A percentile compares a stretch with the other conserved stretches of the same genome.
These are phyloP conservation scores for Taiozyma sp. DNA, from an alignment of 1,139 yeast genomes.

Conservation along the genomic window DNA sequence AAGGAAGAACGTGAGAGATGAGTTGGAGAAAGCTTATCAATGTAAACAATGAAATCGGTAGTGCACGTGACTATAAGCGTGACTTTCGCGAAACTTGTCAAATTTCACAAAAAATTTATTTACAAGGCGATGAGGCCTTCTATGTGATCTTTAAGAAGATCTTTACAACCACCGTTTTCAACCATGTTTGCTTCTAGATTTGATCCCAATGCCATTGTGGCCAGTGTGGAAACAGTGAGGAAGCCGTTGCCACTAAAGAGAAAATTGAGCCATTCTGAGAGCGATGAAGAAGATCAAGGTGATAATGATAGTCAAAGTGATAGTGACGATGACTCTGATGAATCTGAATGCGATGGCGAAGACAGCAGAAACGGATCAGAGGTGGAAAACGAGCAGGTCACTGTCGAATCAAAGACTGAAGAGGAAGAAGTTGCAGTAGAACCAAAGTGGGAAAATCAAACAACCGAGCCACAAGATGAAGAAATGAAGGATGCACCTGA, in stretches of 20 bases:
- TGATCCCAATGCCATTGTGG: conserved; percentile 41
- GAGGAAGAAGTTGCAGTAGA: not conserved
- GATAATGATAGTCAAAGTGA: conserved; percentile 9
- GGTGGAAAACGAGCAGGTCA: conserved; percentile 6
- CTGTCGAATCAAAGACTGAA: conserved; percentile 3
- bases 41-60: too few relatives aligned
- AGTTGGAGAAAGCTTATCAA: not conserved
- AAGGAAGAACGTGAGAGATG: not conserved
- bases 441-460: too few relatives aligned
- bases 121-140: not conserved
- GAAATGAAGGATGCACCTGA: not conserved
- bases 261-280: conserved; percentile 9
- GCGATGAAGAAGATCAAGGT: conserved; percentile 12
- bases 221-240: conserved; percentile 13
- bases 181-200: conserved; percentile 61
- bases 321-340: conserved; percentile 6
- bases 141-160: not conserved
- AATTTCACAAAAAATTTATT: not conserved
- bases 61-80: too few relatives aligned
- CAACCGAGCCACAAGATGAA: conserved; percentile 6
- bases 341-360: not conserved
- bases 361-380: not conserved
- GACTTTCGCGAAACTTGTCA: too few relatives aligned
- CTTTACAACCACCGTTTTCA: too few relatives aligned
- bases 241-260: conserved; percentile 6